Evolutionary conservation across 2,329 filamentous ascomycete genomes (phyloP), one percentile per base, ranked within the genome.

Genomic region (Beauveria sp.): DNA sequence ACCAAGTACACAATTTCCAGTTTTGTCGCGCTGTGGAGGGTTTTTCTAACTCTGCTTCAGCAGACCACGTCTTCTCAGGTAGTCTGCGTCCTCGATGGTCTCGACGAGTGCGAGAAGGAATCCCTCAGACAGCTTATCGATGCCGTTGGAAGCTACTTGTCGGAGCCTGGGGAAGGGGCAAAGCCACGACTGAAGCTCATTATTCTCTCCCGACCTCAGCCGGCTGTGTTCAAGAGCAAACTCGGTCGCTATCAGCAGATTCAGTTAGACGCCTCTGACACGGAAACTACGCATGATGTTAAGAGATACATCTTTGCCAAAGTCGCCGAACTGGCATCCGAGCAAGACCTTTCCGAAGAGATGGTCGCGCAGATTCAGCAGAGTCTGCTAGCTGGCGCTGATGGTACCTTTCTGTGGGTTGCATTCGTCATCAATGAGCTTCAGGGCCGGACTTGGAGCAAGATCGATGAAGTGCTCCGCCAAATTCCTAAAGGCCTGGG

Each of bases 321-420:
- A 52, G 65, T 70, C 49, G 47, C 59, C 18, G 67, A 69, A 53
- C 65, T 71, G 49, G 65, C 64, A 60, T 42, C 59, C 20, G 63
- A 65, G 43, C 59, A 67, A 56, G 26, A 26, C 42, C 65, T 67
- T 61, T 62, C 67, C 9, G 50, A 58, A 40, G 64, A 60, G 5
- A 66, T 58, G 47, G 46, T 63, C 16, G 28, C 30, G 30, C 59
- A 64, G 34, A 54, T 70, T 62, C 62, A 57, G 52, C 55, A 66
- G 46, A 46, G 56, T 38, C 59, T 70, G 55, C 24, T 67, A 49
- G 63, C 56, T 38, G 60, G 67, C 40, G 64, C 68, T 24, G 67
- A 70, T 46, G 65, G 67, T 5, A 71, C 69, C 0, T 71, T 71
- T 30, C 62, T 71, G 0, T 70, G 68, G 67, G 69, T 70, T 0